These are phyloP conservation scores for Emmonsiellopsis sp. DNA, from an alignment of 2,329 filamentous ascomycete species.

Conservation along the genomic window DNA sequence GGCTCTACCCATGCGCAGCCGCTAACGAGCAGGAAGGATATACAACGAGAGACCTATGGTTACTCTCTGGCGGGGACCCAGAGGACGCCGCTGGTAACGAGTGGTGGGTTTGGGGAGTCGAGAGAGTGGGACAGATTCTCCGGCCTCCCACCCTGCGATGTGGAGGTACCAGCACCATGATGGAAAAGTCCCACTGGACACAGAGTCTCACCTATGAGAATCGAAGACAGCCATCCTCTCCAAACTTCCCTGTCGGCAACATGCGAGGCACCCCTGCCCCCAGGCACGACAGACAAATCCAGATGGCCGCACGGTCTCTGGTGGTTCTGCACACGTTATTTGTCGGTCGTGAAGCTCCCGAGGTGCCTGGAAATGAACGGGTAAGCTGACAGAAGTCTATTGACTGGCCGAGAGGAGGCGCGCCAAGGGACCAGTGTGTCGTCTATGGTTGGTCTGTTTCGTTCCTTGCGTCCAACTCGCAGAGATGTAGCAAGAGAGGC, in stretches of 20 bases:
- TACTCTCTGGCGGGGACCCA: not conserved
- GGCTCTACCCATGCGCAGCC: not conserved
- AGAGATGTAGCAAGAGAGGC: not conserved
- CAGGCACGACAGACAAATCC: slow-evolving; percentile 1
- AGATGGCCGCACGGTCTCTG: not conserved
- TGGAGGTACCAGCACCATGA: not conserved
- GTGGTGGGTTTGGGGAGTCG: not conserved
- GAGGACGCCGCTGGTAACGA: not conserved
- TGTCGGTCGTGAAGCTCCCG: not conserved
- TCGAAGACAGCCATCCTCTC: not conserved
- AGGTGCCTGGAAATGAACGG: not conserved
- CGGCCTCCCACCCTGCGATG: not conserved
- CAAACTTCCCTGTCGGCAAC: not conserved
- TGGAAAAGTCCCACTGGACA: not conserved
- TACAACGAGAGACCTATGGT: not conserved
- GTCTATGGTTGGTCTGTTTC: not conserved
- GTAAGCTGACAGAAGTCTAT: not conserved
- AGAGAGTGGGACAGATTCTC: slow-evolving; percentile 2
- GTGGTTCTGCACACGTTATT: not conserved
- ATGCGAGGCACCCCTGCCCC: not conserved
- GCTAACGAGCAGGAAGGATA: not conserved
- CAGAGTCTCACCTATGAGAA: not conserved
- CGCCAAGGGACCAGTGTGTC: not conserved
- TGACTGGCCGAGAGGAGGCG: not conserved
- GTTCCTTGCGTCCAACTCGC: not conserved